Base-by-base conservation (phyloP, 1,284 basidiomycete genomes). In the Naganishia albida region DNA sequence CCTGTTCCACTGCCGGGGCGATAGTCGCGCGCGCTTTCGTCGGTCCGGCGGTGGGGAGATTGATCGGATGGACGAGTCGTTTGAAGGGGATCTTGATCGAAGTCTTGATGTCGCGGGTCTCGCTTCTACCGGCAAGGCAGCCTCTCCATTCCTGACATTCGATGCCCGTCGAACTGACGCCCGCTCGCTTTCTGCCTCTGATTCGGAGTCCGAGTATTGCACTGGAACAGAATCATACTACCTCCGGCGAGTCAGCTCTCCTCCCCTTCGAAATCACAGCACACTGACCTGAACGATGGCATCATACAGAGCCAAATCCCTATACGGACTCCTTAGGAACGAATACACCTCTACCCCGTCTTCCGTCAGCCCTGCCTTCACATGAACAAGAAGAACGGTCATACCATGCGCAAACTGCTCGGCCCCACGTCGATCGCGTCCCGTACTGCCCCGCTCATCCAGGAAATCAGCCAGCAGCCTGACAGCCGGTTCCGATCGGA, bases 331-430 rank as follows among this genome's bases (percentile, higher is more conserved):
- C 56, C 92, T 84, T 28, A 93, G 81, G 75, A 89, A 94, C 43
- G 84, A 85, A 75, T 92, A 93, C 23, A 94, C 83, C 79, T 94
- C 91, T 91, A 70, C 26, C 23, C n/a, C 51, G 46, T 15, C 42
- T 18, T 4, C 4, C 16, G 64, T 67, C 57, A 69, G 62, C 68
- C 18, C 51, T 63, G 62, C 62, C 34, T n/a, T 25, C 23, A 3
- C 16, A 30, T 44, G 16, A 28, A n/a, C 40, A 4, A 28, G 42
- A 2, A 44, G 20, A 7, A 18, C 16, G 3, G 49, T 75, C 84
- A 72, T 70, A 89, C 89, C 89, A 79, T 94, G 91, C 8, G 88
- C 88, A 78, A 94, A 92, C 77, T 93, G 92, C 73, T 94, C 91
- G 12, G 91, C 88, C 69, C 88, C 88, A 40, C 81, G 78, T 65